Conservation (phyloP, 345 rosid genomes). For the Corchorus capsularis region DNA sequence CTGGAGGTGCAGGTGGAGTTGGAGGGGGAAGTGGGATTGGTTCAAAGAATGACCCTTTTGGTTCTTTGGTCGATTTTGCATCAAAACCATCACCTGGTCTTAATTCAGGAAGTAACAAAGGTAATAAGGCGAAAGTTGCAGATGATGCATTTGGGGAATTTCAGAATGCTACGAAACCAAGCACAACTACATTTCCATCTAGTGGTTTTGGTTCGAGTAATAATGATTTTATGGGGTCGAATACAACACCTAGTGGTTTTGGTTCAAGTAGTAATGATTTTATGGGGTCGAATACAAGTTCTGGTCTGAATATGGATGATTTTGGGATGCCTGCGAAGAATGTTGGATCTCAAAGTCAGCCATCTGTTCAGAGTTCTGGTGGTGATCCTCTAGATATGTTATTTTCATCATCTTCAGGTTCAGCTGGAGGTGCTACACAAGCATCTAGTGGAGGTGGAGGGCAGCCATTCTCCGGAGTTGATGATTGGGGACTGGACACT, state of each 20-base stretch:
- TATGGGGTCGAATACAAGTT: slow-evolving; percentile 36
- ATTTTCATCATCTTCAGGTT: slow-evolving; percentile 47
- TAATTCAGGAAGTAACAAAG: slow-evolving; percentile 49
- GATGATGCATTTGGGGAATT: slow-evolving; percentile 57
- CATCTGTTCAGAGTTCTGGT: slow-evolving; percentile 39
- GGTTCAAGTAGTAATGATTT: slow-evolving; percentile 32
- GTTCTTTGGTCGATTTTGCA: slow-evolving; percentile 72
- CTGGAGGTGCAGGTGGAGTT: slow-evolving; percentile 35
- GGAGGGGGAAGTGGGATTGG: slow-evolving; percentile 47
- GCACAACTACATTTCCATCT: slow-evolving; percentile 42
- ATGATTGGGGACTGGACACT: slow-evolving; percentile 85
- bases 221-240: slow-evolving; percentile 43
- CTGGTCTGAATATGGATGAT: slow-evolving; percentile 38
- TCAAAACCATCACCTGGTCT: slow-evolving; percentile 57
- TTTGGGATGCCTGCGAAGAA: slow-evolving; percentile 56
- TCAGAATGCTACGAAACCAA: slow-evolving; percentile 57
- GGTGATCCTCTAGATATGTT: slow-evolving; percentile 69
- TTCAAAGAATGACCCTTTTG: slow-evolving; percentile 71
- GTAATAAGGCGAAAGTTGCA: slow-evolving; percentile 29
- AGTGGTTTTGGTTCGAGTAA: slow-evolving; percentile 39
- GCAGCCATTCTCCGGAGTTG: slow-evolving; percentile 55
- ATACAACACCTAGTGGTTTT: slow-evolving; percentile 40
- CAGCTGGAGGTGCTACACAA: slow-evolving; percentile 38
- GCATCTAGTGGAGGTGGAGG: slow-evolving; percentile 42
- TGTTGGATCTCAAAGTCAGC: slow-evolving; percentile 45